Conservation (phyloP, 2,329 filamentous ascomycete genomes). For the Sporothrix humicola region DNA sequence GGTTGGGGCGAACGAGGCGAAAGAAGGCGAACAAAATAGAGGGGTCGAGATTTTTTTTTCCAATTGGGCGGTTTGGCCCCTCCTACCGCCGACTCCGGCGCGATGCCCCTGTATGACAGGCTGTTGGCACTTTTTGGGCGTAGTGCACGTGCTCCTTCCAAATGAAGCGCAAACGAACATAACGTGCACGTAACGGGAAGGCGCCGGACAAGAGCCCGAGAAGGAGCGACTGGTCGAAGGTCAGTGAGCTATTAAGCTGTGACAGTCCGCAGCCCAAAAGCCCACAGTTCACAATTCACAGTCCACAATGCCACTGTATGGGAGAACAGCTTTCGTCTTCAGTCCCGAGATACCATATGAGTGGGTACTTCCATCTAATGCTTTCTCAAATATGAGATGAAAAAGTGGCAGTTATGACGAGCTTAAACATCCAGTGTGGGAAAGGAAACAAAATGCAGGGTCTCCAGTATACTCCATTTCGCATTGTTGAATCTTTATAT, state of each 20-base stretch:
- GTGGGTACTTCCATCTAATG: no score
- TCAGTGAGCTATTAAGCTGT: not conserved
- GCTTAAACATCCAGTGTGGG: no score
- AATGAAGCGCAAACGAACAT: not conserved
- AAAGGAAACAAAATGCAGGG: no score
- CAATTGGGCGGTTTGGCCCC: conserved; percentile 15
- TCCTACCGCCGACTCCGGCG: conserved; percentile 26
- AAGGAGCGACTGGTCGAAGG: not conserved
- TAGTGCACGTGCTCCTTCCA: conserved; percentile 8
- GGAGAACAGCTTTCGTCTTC: no score
- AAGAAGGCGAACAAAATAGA: not conserved
- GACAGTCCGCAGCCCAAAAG: no score
- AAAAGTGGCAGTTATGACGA: no score
- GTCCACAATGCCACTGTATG: no score
- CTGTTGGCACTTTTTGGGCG: not conserved
- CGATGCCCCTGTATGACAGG: not conserved
- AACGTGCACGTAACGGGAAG: not conserved
- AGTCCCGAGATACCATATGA: no score
- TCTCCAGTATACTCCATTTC: not conserved
- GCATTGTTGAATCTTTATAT: not conserved
- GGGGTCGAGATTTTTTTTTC: conserved; percentile 24
- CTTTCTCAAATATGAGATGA: no score
- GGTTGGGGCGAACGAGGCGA: not conserved
- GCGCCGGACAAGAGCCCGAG: not conserved
- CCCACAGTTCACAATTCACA: no score